Evolutionary conservation across 768 basidiomycete genomes (phyloP), one percentile per base, ranked within the genome.

Genomic region (Sporobolomyces pararoseus): DNA sequence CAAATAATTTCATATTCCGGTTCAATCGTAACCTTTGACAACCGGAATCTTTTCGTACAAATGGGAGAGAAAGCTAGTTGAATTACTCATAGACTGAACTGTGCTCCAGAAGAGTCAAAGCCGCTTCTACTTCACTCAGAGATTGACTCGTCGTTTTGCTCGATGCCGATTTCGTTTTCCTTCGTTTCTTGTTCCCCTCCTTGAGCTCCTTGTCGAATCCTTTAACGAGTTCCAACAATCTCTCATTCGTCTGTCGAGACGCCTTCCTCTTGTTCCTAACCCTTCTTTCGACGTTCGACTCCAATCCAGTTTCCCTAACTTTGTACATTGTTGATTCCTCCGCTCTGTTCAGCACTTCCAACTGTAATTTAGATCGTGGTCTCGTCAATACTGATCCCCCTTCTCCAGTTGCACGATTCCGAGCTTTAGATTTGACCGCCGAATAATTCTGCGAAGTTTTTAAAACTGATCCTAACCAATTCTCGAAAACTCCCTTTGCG

Each of bases 291-390:
- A 49, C 31, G 46, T 61, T 21, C 23, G 5, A n/a, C n/a, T 49
- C 59, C 44, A 61, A 49, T 13, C 59, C 59, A 3, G 32, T 34
- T 14, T 61, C 29, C 4, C 13, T 5, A 12, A 61, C 59, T 49
- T 29, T 39, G 2, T 10, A 2, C 59, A 61, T 61, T 21, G 59
- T 61, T 32, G 44, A 29, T 35, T 49, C 44, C 31, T 66, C 65
- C 27, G 65, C 65, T 17, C 19, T 2, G 37, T 29, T 37, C 29
- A 66, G n/a, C 2, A 66, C 65, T 19, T 66, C 65, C 19, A 59
- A 37, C 31, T 59, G 57, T 1, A 66, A 27, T 23, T 6, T 0
- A 6, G 58, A 59, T 39, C 37, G 23, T 27, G 65, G 65, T 12
- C 39, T 34, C 17, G 32, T 37, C 32, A 55, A 58, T 4, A 57